phyloP scores from a whole-genome alignment of 305 asterid genomes.

The Vinca major region DNA sequence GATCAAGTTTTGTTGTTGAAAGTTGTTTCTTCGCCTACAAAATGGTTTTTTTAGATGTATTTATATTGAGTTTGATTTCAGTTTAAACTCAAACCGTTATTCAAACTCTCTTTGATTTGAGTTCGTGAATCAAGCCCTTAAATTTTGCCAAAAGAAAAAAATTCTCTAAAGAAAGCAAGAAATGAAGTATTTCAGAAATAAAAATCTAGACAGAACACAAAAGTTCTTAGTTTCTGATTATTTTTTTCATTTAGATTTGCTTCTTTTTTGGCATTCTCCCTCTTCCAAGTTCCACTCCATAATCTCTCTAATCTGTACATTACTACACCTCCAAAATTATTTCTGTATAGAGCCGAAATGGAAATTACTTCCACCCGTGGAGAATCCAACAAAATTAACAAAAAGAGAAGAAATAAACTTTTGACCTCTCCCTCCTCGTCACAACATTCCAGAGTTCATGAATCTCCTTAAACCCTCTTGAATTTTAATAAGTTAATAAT shows the following conservation, averaged over 20 bases:
- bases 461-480: neutral
- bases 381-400: neutral
- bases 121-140: too few relatives aligned
- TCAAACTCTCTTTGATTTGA: too few relatives aligned
- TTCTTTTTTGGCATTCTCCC: neutral
- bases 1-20: too few relatives aligned
- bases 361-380: slow-evolving; percentile 15
- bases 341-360: slow-evolving; percentile 12
- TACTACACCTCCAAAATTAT: slow-evolving; percentile 16
- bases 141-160: neutral
- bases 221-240: neutral
- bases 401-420: neutral
- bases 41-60: too few relatives aligned
- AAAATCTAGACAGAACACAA: neutral
- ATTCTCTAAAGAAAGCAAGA: neutral
- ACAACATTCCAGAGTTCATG: neutral
- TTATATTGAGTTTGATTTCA: too few relatives aligned
- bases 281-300: neutral
- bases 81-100: too few relatives aligned
- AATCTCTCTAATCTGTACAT: slow-evolving; percentile 9
- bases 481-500: neutral
- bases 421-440: neutral
- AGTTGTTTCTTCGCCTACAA: neutral
- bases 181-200: neutral
- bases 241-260: neutral